Conservation (phyloP, 371 early-diverging fungal genomes). For the Lichtheimia corymbifera region DNA sequence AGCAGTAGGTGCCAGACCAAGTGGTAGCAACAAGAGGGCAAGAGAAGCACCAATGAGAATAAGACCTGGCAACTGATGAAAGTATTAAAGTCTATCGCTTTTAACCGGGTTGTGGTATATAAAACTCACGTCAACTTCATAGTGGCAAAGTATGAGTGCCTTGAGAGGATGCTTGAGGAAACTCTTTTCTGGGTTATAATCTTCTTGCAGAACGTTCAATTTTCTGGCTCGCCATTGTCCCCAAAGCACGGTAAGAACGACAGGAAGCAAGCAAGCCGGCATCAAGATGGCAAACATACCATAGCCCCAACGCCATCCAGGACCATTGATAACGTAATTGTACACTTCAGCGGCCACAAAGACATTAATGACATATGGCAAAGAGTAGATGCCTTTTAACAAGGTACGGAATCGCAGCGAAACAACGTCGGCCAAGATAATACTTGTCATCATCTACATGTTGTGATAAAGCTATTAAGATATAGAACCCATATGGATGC, state of each 20-base stretch:
- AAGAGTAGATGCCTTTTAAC: constrained; percentile 7
- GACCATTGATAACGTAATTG: constrained; percentile 8
- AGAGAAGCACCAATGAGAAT: constrained; percentile 18
- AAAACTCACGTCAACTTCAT: constrained; percentile 17
- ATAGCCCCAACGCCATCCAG: constrained; percentile 22
- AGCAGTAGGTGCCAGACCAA: constrained; percentile 17
- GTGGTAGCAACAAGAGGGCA: constrained; percentile 20
- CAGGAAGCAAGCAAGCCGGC: constrained; percentile 19
- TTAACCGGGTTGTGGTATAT: no score
- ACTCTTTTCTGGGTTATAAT: constrained; percentile 10
- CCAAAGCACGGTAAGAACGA: constrained; percentile 15
- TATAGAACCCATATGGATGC: neutral
- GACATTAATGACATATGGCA: constrained; percentile 16
- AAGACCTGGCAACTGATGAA: constrained; percentile 13
- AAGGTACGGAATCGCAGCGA: constrained; percentile 15
- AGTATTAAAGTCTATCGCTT: neutral
- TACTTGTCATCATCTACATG: constrained; percentile 8
- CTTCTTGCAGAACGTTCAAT: constrained; percentile 1
- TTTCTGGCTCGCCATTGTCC: constrained; percentile 21
- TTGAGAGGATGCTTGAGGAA: constrained; percentile 18
- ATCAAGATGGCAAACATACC: constrained; percentile 24
- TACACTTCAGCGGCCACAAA: constrained; percentile 11
- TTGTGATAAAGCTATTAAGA: no score
- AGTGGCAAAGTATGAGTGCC: neutral
- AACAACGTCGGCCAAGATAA: constrained; percentile 9